Evolutionary conservation across 1,284 basidiomycete species (phyloP).

Genomic region (Fomes fomentarius): DNA sequence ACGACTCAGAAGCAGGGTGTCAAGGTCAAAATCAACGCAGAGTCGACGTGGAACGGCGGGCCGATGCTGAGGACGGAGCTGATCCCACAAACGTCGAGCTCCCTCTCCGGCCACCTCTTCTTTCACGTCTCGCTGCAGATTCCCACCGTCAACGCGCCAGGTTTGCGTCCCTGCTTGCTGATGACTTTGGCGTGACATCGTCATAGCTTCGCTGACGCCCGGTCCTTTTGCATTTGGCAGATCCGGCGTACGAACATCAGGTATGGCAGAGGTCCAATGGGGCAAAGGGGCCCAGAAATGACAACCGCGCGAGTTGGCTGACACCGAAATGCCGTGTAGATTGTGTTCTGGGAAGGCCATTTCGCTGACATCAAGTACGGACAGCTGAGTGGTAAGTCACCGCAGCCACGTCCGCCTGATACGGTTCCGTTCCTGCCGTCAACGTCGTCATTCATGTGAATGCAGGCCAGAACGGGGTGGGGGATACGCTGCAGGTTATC

Average conservation of each 20-base stretch:
- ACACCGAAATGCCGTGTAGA: constrained; percentile 12
- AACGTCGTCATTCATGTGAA: neutral
- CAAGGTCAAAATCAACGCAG: constrained; percentile 30
- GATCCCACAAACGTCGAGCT: constrained; percentile 29
- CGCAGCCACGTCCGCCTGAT: no score
- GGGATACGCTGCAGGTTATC: constrained; percentile 31
- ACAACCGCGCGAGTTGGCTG: neutral
- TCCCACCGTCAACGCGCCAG: constrained; percentile 31
- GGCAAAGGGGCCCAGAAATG: no score
- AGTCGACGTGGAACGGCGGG: constrained; percentile 31
- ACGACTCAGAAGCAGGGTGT: constrained; percentile 31
- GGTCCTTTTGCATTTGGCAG: constrained; percentile 5
- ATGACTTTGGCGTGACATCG: neutral
- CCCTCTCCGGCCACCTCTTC: constrained; percentile 28
- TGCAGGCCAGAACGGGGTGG: constrained; percentile 29
- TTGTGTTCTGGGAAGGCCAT: constrained; percentile 31
- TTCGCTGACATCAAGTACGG: constrained; percentile 33
- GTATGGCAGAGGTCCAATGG: no score
- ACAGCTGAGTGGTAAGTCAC: constrained; percentile 21
- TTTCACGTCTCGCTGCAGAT: constrained; percentile 33
- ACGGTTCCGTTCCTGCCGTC: neutral
- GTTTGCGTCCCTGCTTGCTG: constrained; percentile 6
- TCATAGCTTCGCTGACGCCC: neutral
- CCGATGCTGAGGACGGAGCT: constrained; percentile 33
- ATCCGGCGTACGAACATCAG: constrained; percentile 32